Conservation (phyloP, 495 filamentous ascomycete species). For the Penicillium flavigenum region DNA sequence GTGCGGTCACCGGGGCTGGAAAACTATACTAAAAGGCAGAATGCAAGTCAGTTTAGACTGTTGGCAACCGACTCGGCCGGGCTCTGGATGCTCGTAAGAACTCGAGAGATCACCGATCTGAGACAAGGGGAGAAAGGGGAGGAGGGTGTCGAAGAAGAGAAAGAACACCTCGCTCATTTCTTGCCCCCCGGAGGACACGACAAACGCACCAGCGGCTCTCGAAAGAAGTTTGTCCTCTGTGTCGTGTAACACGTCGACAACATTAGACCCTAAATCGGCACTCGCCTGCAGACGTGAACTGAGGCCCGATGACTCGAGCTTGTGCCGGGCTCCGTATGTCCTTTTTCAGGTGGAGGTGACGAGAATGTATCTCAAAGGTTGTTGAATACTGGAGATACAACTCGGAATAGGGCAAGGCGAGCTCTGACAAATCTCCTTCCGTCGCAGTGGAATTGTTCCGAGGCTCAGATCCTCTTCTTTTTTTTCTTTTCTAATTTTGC, state of each 20-base stretch:
- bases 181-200: constrained; percentile 10
- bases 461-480: background rate
- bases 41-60: constrained; percentile 16
- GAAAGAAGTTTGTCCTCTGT: constrained; percentile 42
- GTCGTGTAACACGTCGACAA: constrained; percentile 42
- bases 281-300: constrained; percentile 32
- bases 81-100: constrained; percentile 16
- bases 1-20: constrained; percentile 21
- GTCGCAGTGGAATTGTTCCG: background rate
- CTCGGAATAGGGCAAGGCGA: background rate
- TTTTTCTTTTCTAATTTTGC: constrained; percentile 11
- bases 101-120: constrained; percentile 17
- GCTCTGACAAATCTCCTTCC: background rate
- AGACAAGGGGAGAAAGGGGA: constrained; percentile 4
- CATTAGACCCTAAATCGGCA: constrained; percentile 30
- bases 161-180: constrained; percentile 9
- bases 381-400: background rate
- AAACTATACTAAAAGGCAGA: constrained; percentile 24
- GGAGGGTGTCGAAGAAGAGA: constrained; percentile 15
- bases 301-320: constrained; percentile 29
- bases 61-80: constrained; percentile 13
- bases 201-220: constrained; percentile 39
- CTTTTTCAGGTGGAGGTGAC: constrained; percentile 6
- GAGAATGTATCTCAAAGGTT: background rate
- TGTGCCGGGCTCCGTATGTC: constrained; percentile 13